Evolutionary conservation across 805 yeast species (phyloP).

Genomic region (Nakazawaea molendinolei): DNA sequence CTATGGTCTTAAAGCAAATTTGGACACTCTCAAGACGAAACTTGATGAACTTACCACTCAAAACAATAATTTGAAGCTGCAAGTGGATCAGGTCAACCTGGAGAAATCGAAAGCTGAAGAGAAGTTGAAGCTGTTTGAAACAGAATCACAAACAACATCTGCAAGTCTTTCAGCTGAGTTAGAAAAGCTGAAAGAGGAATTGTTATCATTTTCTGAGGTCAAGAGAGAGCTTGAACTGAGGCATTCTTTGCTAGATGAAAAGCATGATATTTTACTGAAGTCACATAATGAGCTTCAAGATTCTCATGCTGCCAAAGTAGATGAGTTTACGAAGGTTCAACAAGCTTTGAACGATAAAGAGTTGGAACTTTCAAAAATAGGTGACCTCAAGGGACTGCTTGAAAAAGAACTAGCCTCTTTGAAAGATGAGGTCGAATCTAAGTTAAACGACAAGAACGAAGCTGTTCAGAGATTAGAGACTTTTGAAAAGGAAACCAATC

Average conservation of each 20-base stretch:
- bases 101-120: neutral
- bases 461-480: neutral
- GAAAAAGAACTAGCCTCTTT: slow-evolving; percentile 9
- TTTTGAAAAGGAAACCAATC: slow-evolving; percentile 20
- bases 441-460: neutral
- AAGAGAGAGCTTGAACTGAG: too few relatives aligned
- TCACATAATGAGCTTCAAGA: neutral
- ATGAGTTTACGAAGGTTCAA: too few relatives aligned
- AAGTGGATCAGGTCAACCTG: neutral
- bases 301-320: too few relatives aligned
- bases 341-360: too few relatives aligned
- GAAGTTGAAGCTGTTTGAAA: neutral
- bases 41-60: neutral
- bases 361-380: too few relatives aligned
- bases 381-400: slow-evolving; percentile 3
- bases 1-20: slow-evolving; percentile 3
- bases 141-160: neutral
- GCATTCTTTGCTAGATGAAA: neutral
- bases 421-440: slow-evolving; percentile 1
- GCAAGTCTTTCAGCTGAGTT: neutral
- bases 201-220: neutral
- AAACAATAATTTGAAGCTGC: slow-evolving; percentile 1
- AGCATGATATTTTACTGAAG: neutral
- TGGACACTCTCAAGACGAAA: slow-evolving; percentile 2
- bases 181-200: neutral